Evolutionary conservation across 2,329 filamentous ascomycete species (phyloP), one percentile per base, ranked within the genome.

Genomic region (Penicillium sclerotiorum): DNA sequence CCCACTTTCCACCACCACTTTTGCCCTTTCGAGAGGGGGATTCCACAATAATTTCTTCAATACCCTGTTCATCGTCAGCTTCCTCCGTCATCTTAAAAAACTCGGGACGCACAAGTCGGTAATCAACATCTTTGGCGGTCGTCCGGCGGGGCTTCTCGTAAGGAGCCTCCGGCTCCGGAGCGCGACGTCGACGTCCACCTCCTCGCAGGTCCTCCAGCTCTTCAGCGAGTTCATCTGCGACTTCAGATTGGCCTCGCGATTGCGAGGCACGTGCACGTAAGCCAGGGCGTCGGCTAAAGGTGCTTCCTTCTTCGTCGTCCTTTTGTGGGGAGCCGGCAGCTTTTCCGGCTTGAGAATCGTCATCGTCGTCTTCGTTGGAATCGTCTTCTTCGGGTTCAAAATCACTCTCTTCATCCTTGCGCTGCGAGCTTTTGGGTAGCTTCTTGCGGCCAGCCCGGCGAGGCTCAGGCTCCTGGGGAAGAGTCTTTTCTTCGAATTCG

Each of bases 81-180:
- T 90, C 85, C 58, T 95, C 90, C n/a, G 86, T 80, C 1, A 89
- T 81, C 33, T 85, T 80, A 15, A 83, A 75, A 32, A 85, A 76
- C 56, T 90, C 87, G 33, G 92, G 85, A 1, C 90, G 86, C 36
- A 89, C 84, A 64, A 96, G 89, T 49, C 88, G 88, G 70, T 97
- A 97, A 68, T 96, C 89, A 23, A 94, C 88, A 40, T 82, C 80
- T 58, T 88, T 86, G 27, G 83, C 52, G 75, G 77, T n/a, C n/a
- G n/a, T 71, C 76, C 76, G 64, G 60, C 85, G 56, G 78, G 85
- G 56, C 40, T 74, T 76, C 50, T 74, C 69, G 47, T 72, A 72
- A 20, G n/a, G 1, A 6, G 13, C 15, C 9, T n/a, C n/a, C n/a
- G 13, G 2, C 21, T 39, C 9, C 25, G 20, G 20, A 20, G 27